phyloP scores from a whole-genome alignment of 2,329 filamentous ascomycete genomes.

The Xenoacremonium recifei region DNA sequence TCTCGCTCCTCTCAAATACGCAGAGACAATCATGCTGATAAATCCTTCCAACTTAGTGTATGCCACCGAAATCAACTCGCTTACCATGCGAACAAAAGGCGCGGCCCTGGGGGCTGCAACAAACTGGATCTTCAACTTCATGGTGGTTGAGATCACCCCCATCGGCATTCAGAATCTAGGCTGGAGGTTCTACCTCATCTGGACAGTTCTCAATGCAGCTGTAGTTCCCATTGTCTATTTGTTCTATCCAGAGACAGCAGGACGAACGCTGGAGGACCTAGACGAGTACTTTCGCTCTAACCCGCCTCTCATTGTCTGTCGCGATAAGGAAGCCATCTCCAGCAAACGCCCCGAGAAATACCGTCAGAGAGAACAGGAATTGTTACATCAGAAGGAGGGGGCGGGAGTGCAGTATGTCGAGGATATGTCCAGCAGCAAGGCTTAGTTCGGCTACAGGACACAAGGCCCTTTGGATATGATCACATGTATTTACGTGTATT shows the following conservation, averaged over 20 bases:
- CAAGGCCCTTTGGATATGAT: too few relatives aligned
- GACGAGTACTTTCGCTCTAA: constrained; percentile 37
- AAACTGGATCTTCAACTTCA: constrained; percentile 26
- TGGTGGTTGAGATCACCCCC: constrained; percentile 35
- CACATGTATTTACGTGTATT: too few relatives aligned
- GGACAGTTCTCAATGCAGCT: constrained; percentile 41
- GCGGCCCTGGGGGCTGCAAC: constrained; percentile 31
- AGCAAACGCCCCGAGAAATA: too few relatives aligned
- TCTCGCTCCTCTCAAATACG: too few relatives aligned
- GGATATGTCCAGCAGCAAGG: too few relatives aligned
- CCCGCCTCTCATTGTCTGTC: too few relatives aligned
- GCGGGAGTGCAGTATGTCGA: too few relatives aligned
- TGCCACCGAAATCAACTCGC: constrained; percentile 33
- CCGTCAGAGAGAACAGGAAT: too few relatives aligned
- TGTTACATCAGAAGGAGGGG: too few relatives aligned
- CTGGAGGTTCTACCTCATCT: constrained; percentile 52
- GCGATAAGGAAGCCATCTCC: too few relatives aligned
- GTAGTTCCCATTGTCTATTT: constrained; percentile 43
- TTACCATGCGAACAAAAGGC: constrained; percentile 31
- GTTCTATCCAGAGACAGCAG: constrained; percentile 44
- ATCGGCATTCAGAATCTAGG: constrained; percentile 41
- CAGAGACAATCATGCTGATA: background rate
- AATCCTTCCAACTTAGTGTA: constrained; percentile 37
- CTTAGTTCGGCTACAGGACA: too few relatives aligned
- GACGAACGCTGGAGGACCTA: constrained; percentile 41